Conservation (phyloP, 2,329 filamentous ascomycete species). For the Lasiodiplodia sp. region DNA sequence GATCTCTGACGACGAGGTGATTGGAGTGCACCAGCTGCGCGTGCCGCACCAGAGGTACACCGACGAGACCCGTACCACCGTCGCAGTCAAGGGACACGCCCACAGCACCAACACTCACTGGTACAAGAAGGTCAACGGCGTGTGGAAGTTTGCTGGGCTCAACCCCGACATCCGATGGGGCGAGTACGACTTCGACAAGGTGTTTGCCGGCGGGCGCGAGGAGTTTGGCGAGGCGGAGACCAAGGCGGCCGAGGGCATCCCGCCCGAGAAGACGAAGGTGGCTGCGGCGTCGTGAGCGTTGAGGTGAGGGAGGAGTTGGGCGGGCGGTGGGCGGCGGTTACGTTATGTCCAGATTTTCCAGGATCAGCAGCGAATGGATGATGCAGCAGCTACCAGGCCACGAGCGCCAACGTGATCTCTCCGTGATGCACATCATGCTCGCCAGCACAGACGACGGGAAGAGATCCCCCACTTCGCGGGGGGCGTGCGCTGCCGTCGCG, state of each 20-base stretch:
- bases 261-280: constrained; percentile 30
- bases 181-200: constrained; percentile 64
- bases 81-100: constrained; percentile 63
- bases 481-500: constrained; percentile 26
- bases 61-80: constrained; percentile 54
- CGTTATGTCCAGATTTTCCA: constrained; percentile 22
- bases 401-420: constrained; percentile 28
- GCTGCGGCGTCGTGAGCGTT: constrained; percentile 16
- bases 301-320: neutral
- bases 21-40: constrained; percentile 64
- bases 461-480: constrained; percentile 26
- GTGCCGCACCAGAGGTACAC: constrained; percentile 65
- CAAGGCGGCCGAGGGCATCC: constrained; percentile 50
- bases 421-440: constrained; percentile 27
- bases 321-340: constrained; percentile 11
- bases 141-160: constrained; percentile 66
- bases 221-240: constrained; percentile 50
- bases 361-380: constrained; percentile 23
- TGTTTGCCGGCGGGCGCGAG: constrained; percentile 58
- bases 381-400: constrained; percentile 24
- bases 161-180: constrained; percentile 62
- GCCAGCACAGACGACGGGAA: constrained; percentile 25
- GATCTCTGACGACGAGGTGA: constrained; percentile 56
- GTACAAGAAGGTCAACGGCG: constrained; percentile 65
- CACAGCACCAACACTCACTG: constrained; percentile 62